Conservation (phyloP, 371 early-diverging fungal genomes). For the Mortierella sp. region DNA sequence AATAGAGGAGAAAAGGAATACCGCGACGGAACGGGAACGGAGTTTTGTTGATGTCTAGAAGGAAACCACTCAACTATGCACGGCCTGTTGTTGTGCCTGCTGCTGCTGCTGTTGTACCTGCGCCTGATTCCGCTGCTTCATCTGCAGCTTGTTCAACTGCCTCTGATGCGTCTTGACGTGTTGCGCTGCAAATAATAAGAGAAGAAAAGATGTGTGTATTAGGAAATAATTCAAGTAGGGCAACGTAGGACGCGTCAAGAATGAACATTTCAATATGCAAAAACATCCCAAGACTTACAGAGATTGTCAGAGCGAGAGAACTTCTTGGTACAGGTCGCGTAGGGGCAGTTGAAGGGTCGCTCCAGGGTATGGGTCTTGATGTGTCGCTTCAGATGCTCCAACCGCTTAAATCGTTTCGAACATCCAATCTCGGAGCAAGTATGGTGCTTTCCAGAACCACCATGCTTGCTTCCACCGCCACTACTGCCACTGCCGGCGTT, state of each 20-base stretch:
- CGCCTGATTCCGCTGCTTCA: slow-evolving; percentile 47
- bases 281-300: slow-evolving; percentile 26
- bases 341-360: slow-evolving; percentile 75
- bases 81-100: slow-evolving; percentile 30
- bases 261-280: background rate
- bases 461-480: slow-evolving; percentile 49
- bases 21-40: background rate
- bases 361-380: slow-evolving; percentile 79
- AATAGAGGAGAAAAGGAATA: background rate
- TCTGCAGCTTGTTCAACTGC: slow-evolving; percentile 48
- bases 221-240: background rate
- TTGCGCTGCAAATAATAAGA: slow-evolving; percentile 56
- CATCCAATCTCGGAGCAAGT: slow-evolving; percentile 71
- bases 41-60: background rate
- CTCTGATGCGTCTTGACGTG: slow-evolving; percentile 73
- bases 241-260: background rate
- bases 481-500: slow-evolving; percentile 6
- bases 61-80: background rate
- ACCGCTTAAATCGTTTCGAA: slow-evolving; percentile 77
- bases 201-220: background rate
- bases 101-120: slow-evolving; percentile 46
- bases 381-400: slow-evolving; percentile 87
- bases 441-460: slow-evolving; percentile 62
- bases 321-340: slow-evolving; percentile 78
- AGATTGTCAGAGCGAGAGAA: slow-evolving; percentile 87